These are phyloP conservation scores for Fusarium proliferatum DNA, from an alignment of 2,329 filamentous ascomycete genomes.

Conservation along the genomic window DNA sequence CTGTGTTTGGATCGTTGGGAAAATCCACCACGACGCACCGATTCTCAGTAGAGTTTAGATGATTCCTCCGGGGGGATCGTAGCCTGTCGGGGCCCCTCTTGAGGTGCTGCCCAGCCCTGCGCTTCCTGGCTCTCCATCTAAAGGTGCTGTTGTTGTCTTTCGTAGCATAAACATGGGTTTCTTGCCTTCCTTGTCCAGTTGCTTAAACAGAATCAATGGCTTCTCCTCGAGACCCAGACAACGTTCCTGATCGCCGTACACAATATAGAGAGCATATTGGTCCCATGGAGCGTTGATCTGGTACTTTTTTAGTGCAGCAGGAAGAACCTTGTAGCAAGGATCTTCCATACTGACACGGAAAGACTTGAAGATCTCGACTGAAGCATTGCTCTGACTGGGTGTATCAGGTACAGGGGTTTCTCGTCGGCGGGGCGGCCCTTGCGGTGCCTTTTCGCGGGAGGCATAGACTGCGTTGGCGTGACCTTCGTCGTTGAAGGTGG, in stretches of 20 bases:
- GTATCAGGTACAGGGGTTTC: conserved; percentile 73
- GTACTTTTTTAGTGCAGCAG: conserved; percentile 95
- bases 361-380: conserved; percentile 97
- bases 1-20: conserved; percentile 5
- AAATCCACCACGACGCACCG: conserved; percentile 7
- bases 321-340: conserved; percentile 95
- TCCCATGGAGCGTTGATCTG: conserved; percentile 98
- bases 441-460: conserved; percentile 47
- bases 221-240: conserved; percentile 93
- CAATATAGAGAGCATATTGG: conserved; percentile 97
- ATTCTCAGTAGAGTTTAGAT: conserved; percentile 54
- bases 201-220: conserved; percentile 95
- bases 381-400: conserved; percentile 65
- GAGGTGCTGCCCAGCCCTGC: conserved; percentile 61
- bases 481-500: conserved; percentile 66
- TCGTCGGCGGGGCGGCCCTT: conserved; percentile 64
- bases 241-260: conserved; percentile 97
- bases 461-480: conserved; percentile 44
- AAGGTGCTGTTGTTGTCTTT: conserved; percentile 67
- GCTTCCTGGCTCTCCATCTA: conserved; percentile 65
- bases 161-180: conserved; percentile 99
- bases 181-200: conserved; percentile 94
- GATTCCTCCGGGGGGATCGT: conserved; percentile 70
- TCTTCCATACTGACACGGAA: conserved; percentile 99
- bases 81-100: conserved; percentile 59